A percentile compares a stretch with the other conserved stretches of the same genome.
phyloP scores from a whole-genome alignment of 2,329 filamentous ascomycete genomes.

The Lachnellula cervina region DNA sequence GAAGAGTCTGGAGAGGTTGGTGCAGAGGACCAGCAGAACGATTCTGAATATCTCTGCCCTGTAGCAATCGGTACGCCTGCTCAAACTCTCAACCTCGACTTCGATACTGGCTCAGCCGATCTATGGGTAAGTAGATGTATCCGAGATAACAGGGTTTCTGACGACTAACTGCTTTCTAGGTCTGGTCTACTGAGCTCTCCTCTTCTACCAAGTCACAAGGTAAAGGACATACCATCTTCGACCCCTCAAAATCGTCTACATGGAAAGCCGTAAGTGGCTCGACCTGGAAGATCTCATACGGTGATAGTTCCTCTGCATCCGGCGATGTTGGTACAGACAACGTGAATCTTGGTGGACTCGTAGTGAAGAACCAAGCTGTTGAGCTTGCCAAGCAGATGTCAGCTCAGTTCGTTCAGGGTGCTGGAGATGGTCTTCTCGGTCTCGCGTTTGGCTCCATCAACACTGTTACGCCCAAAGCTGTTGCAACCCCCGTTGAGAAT shows the following conservation, averaged over 20 bases:
- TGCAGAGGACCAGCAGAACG: constrained; percentile 63
- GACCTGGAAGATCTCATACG: constrained; percentile 63
- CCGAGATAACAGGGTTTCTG: not conserved
- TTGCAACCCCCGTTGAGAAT: constrained; percentile 62
- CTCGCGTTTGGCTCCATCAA: constrained; percentile 62
- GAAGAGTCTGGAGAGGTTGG: constrained; percentile 44
- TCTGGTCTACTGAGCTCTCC: constrained; percentile 50
- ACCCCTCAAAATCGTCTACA: constrained; percentile 56
- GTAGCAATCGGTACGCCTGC: constrained; percentile 61
- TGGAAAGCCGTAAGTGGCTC: constrained; percentile 45
- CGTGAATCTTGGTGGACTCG: constrained; percentile 56
- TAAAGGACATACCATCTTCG: constrained; percentile 49
- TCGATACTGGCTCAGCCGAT: constrained; percentile 68
- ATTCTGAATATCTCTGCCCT: constrained; percentile 59
- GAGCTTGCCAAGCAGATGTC: constrained; percentile 60
- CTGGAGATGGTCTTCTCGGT: constrained; percentile 61
- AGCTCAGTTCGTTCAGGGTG: constrained; percentile 48
- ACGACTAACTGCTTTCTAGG: constrained; percentile 33
- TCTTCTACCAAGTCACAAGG: constrained; percentile 30
- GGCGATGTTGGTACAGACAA: constrained; percentile 61
- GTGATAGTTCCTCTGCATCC: constrained; percentile 62
- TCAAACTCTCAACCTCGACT: constrained; percentile 58
- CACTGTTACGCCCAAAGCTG: constrained; percentile 50
- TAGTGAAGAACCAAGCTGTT: constrained; percentile 56
- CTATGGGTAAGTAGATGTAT: constrained; percentile 50